phyloP scores from a whole-genome alignment of 495 filamentous ascomycete species.

The Aspergillus ostianus region DNA sequence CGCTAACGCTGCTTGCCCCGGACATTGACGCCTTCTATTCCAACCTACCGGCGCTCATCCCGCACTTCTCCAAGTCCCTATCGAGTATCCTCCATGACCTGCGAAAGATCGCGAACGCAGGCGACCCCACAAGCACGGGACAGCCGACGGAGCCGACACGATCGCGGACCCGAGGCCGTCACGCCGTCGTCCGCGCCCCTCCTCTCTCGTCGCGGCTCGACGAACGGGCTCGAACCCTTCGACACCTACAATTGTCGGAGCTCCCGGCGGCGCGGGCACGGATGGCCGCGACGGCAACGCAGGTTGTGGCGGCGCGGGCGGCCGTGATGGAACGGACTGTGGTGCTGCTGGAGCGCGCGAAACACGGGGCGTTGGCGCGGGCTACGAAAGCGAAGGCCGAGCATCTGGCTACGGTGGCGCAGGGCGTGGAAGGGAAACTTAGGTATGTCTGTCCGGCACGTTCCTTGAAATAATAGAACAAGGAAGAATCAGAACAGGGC shows the following conservation, averaged over 20 bases:
- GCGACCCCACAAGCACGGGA: slow-evolving; percentile 1
- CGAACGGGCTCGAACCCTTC: slow-evolving; percentile 28
- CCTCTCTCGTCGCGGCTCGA: slow-evolving; percentile 28
- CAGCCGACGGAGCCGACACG: slow-evolving; percentile 12
- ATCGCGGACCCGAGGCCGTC: slow-evolving; percentile 29
- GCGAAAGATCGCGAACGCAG: slow-evolving; percentile 27
- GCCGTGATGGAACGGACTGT: slow-evolving; percentile 41
- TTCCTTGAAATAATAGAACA: too few species aligned
- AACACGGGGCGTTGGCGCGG: slow-evolving; percentile 65
- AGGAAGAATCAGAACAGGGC: background rate
- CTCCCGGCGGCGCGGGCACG: slow-evolving; percentile 32
- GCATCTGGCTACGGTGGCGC: slow-evolving; percentile 58
- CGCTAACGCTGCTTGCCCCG: slow-evolving; percentile 33
- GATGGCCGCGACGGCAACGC: slow-evolving; percentile 40
- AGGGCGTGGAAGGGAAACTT: slow-evolving; percentile 51
- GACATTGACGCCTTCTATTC: slow-evolving; percentile 41
- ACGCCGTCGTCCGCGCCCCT: slow-evolving; percentile 24
- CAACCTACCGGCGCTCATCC: slow-evolving; percentile 28
- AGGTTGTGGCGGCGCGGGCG: slow-evolving; percentile 32
- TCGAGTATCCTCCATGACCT: slow-evolving; percentile 28
- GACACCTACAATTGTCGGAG: slow-evolving; percentile 30
- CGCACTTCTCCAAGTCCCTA: slow-evolving; percentile 28
- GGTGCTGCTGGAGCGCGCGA: slow-evolving; percentile 53
- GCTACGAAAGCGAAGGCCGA: slow-evolving; percentile 52
- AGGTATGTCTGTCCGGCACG: slow-evolving; percentile 35